phyloP scores from a whole-genome alignment of 441 rosid species.

The Melastoma candidum region DNA sequence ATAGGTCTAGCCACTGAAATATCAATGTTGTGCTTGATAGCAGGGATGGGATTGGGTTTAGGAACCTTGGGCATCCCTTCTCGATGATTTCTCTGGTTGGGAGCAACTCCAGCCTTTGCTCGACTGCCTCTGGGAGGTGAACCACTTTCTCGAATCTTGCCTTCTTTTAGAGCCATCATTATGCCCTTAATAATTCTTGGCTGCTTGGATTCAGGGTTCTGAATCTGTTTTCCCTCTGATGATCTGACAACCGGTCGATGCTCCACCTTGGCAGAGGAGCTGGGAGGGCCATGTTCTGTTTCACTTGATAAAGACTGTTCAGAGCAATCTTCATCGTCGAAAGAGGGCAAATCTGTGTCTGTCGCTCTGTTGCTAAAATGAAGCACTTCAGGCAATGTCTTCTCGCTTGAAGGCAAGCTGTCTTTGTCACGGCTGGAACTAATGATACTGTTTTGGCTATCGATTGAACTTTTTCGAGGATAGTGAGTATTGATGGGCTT shows the following conservation, averaged over 20 bases:
- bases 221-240: slow-evolving; percentile 29
- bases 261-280: slow-evolving; percentile 34
- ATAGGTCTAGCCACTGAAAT: slow-evolving; percentile 26
- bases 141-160: slow-evolving; percentile 68
- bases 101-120: slow-evolving; percentile 30
- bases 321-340: slow-evolving; percentile 52
- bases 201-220: slow-evolving; percentile 47
- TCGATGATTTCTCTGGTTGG: slow-evolving; percentile 36
- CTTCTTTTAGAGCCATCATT: slow-evolving; percentile 89
- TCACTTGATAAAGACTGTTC: slow-evolving; percentile 36
- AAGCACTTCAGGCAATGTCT: slow-evolving; percentile 26
- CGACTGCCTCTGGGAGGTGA: slow-evolving; percentile 72
- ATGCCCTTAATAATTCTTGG: slow-evolving; percentile 72
- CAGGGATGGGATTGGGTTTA: slow-evolving; percentile 42
- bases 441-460: slow-evolving; percentile 69
- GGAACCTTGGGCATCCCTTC: slow-evolving; percentile 63
- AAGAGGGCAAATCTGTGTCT: slow-evolving; percentile 38
- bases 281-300: slow-evolving; percentile 28
- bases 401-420: slow-evolving; percentile 50
- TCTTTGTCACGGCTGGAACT: slow-evolving; percentile 74
- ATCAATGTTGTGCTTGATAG: slow-evolving; percentile 40
- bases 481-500: slow-evolving; percentile 33
- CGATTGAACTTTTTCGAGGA: slow-evolving; percentile 59
- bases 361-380: slow-evolving; percentile 37
- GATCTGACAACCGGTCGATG: slow-evolving; percentile 35